phyloP scores from a whole-genome alignment of 331 rosid species.

The Dryas integrifolia region DNA sequence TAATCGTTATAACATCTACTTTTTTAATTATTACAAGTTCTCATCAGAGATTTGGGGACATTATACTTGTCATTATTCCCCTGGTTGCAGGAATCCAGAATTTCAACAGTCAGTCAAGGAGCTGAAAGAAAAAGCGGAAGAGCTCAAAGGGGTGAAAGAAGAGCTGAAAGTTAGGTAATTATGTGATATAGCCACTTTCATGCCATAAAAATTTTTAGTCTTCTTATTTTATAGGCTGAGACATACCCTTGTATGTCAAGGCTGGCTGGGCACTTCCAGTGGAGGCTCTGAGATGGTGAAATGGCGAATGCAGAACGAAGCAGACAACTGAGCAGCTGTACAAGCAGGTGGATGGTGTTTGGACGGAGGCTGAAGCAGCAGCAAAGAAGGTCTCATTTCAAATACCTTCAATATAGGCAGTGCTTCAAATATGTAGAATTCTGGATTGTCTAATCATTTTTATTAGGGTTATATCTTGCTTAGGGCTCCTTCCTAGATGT shows the following conservation, averaged over 20 bases:
- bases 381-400: constrained; percentile 65
- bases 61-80: background rate
- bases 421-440: background rate
- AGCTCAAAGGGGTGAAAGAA: constrained; percentile 66
- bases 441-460: background rate
- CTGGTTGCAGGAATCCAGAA: constrained; percentile 57
- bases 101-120: constrained; percentile 76
- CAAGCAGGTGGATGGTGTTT: constrained; percentile 81
- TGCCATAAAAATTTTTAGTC: constrained; percentile 1
- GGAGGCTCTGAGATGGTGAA: constrained; percentile 85
- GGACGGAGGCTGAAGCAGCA: constrained; percentile 80
- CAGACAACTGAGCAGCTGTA: constrained; percentile 81
- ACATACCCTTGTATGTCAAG: constrained; percentile 98
- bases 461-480: no score
- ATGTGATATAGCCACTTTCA: constrained; percentile 20
- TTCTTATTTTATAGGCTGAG: constrained; percentile 61
- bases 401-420: background rate
- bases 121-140: constrained; percentile 76
- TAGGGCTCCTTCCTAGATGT: background rate
- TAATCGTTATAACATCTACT: no score
- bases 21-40: background rate
- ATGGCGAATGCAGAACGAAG: constrained; percentile 95
- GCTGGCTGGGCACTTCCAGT: constrained; percentile 66
- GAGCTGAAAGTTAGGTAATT: constrained; percentile 70
- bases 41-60: background rate